Conservation (phyloP, 768 basidiomycete species). For the Amanita molliuscula region DNA sequence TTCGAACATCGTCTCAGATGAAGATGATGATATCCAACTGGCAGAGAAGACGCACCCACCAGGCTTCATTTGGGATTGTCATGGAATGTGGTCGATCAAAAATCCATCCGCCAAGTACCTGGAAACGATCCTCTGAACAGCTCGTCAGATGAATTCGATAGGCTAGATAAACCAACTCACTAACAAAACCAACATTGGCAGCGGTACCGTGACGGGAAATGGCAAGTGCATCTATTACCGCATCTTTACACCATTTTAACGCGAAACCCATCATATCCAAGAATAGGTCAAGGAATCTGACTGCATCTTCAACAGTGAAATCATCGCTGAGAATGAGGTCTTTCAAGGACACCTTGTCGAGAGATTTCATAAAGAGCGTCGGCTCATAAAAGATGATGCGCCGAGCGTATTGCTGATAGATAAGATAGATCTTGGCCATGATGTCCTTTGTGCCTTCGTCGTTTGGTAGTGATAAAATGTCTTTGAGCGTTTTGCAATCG, state of each 20-base stretch:
- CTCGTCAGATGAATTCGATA: conserved; percentile 2
- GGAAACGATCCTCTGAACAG: conserved; percentile 11
- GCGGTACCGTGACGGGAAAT: background rate
- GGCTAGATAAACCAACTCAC: background rate
- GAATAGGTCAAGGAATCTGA: conserved; percentile 4
- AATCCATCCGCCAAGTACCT: conserved; percentile 21
- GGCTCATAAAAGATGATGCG: conserved; percentile 20
- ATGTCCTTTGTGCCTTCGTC: background rate
- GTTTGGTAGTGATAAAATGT: background rate
- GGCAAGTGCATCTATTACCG: background rate
- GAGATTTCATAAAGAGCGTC: conserved; percentile 16
- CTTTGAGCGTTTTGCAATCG: background rate
- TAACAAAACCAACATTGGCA: background rate
- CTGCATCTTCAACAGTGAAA: conserved; percentile 15
- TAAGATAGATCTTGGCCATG: background rate
- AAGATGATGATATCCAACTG: conserved; percentile 1
- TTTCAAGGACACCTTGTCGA: conserved; percentile 20
- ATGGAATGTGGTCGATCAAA: conserved; percentile 14
- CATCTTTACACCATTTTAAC: background rate
- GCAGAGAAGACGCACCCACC: conserved; percentile 18
- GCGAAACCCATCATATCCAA: background rate
- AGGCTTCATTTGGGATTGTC: conserved; percentile 18
- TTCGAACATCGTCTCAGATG: background rate
- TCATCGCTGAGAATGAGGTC: conserved; percentile 22
- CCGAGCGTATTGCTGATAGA: conserved; percentile 15